Evolutionary conservation across 1,284 basidiomycete genomes (phyloP), one percentile per base, ranked within the genome.

Genomic region (Violaceomyces palustris): DNA sequence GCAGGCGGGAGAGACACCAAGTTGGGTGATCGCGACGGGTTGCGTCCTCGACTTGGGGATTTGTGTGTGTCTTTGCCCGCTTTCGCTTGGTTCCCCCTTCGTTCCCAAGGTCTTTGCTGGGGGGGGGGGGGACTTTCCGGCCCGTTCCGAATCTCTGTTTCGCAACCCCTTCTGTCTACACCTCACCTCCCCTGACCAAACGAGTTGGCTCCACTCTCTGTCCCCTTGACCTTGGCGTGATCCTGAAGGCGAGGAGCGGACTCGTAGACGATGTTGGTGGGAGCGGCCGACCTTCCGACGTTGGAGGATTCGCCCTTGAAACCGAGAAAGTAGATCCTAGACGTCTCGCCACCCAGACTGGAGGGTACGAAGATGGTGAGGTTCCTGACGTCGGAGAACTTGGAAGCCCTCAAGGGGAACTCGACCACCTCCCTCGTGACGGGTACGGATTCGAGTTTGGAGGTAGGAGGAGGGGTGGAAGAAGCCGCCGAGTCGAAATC

Each of bases 211-310:
- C 56, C 54, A 3, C 49, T 31, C 14, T 40, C 47, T 6, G 46
- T 59, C 19, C 51, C 56, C 9, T 23, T 34, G 11, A 64, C 47
- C 30, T 61, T 64, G 34, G 50, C 24, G 35, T 71, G 68, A 30
- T 68, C 67, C 28, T 68, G 60, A 45, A 64, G 38, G 46, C 65
- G 61, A 0, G 69, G 69, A 4, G 69, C 60, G 28, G 56, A 45
- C 47, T 72, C 69, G 42, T 72, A 72, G 35, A 72, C 55, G 41
- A 72, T 61, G 29, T 61, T 63, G 2, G 50, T 41, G 0, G 69
- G 68, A 3, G 56, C 50, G 26, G 47, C 47, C 7, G 57, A 19
- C 12, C 41, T 37, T n/a, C n/a, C n/a, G 37, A 32, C 32, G 6
- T 51, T 48, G 3, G 50, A 44, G 17, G n/a, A 35, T 33, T 68